Evolutionary conservation across 495 filamentous ascomycete species (phyloP).

Genomic region (Aspergillus cavernicola): DNA sequence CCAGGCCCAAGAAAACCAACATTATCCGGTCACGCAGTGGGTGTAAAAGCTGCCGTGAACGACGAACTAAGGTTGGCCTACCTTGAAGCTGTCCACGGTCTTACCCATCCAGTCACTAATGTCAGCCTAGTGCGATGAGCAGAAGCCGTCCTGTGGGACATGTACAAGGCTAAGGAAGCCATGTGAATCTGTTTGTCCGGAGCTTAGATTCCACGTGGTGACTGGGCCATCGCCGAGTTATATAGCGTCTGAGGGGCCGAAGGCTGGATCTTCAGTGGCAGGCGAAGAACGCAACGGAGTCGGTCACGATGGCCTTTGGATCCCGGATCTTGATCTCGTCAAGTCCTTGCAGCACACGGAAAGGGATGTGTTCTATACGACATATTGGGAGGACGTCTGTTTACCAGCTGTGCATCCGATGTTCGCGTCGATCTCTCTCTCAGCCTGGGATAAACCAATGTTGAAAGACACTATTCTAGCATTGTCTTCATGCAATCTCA

Average conservation of each 20-base stretch:
- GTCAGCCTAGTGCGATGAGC: constrained; percentile 35
- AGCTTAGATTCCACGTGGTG: constrained; percentile 26
- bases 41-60: constrained; percentile 23
- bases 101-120: neutral
- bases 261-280: neutral
- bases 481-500: constrained; percentile 25
- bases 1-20: constrained; percentile 27
- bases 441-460: neutral
- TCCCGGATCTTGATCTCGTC: constrained; percentile 13
- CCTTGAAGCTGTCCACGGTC: too few relatives aligned
- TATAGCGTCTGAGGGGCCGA: neutral
- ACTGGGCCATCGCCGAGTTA: neutral
- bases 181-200: constrained; percentile 29
- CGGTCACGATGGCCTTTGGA: neutral
- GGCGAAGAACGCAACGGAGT: too few relatives aligned
- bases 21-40: constrained; percentile 28
- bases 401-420: constrained; percentile 24
- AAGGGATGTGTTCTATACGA: constrained; percentile 27
- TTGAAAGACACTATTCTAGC: constrained; percentile 24
- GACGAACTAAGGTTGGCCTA: constrained; percentile 11
- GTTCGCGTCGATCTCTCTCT: constrained; percentile 8
- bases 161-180: constrained; percentile 32
- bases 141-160: constrained; percentile 37
- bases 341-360: constrained; percentile 23
- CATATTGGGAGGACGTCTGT: constrained; percentile 26